phyloP scores from a whole-genome alignment of 2,329 filamentous ascomycete species.

The Geosmithia morbida region DNA sequence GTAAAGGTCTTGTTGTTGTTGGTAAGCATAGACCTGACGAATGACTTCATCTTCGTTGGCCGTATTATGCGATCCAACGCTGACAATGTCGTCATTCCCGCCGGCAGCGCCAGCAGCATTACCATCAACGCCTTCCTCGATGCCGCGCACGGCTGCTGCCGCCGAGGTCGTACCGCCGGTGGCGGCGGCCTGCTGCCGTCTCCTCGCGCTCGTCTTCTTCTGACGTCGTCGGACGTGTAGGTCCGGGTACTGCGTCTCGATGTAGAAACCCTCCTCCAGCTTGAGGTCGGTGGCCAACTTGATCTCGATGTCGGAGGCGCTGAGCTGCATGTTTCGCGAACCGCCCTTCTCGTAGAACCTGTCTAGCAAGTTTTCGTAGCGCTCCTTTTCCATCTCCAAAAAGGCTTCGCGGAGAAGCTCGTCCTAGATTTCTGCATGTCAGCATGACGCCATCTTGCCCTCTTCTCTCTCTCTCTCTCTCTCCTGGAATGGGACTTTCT shows the following conservation, averaged over 20 bases:
- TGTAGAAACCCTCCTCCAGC: constrained; percentile 20
- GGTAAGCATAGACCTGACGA: background rate
- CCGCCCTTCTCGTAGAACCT: constrained; percentile 35
- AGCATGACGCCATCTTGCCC: too few relatives aligned
- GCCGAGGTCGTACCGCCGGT: too few relatives aligned
- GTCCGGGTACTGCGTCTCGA: constrained; percentile 6
- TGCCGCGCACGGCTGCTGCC: too few relatives aligned
- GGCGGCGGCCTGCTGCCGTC: background rate
- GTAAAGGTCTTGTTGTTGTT: background rate
- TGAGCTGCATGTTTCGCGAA: constrained; percentile 32
- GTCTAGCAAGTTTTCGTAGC: constrained; percentile 25
- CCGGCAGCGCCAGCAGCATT: background rate
- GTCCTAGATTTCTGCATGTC: too few relatives aligned
- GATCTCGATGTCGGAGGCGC: constrained; percentile 10
- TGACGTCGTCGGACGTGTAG: constrained; percentile 4
- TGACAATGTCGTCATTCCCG: background rate
- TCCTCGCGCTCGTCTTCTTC: background rate
- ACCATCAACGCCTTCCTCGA: background rate
- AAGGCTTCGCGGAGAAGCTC: constrained; percentile 25
- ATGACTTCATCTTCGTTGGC: background rate
- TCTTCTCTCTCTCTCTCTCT: too few relatives aligned
- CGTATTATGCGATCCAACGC: background rate
- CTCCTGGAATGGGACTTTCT: too few relatives aligned
- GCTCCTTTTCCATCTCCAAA: constrained; percentile 22
- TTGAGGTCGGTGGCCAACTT: constrained; percentile 2